These are phyloP conservation scores for Mortierella sp. DNA, from an alignment of 371 early-diverging fungal species.

Conservation along the genomic window DNA sequence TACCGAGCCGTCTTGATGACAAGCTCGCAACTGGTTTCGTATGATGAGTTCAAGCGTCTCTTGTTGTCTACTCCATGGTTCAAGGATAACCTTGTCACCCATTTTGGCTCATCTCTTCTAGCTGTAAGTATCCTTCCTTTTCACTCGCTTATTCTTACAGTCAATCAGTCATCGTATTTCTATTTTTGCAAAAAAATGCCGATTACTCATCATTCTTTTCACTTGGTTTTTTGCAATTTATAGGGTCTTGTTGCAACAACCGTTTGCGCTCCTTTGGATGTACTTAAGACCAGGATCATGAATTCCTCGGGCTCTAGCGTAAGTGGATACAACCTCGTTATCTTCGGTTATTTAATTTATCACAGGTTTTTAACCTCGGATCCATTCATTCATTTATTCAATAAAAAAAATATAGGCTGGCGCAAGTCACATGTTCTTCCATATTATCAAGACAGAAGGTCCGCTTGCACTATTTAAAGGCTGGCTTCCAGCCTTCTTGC, in stretches of 20 bases:
- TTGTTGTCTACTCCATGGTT: slow-evolving; percentile 70
- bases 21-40: slow-evolving; percentile 79
- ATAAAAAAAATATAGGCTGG: slow-evolving; percentile 21
- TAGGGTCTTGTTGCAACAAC: slow-evolving; percentile 92
- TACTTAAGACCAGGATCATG: slow-evolving; percentile 93
- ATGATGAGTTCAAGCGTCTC: slow-evolving; percentile 78
- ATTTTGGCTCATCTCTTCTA: slow-evolving; percentile 81
- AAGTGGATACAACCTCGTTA: slow-evolving; percentile 11
- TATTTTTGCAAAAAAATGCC: neutral
- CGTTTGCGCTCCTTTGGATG: slow-evolving; percentile 88
- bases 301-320: slow-evolving; percentile 62
- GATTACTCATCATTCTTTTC: neutral
- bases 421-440: slow-evolving; percentile 50
- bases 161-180: too few species aligned
- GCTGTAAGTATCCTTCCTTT: slow-evolving; percentile 67
- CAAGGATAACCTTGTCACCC: slow-evolving; percentile 74
- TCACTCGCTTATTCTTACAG: neutral
- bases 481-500: slow-evolving; percentile 86
- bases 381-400: neutral
- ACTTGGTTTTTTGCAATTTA: neutral
- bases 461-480: slow-evolving; percentile 87
- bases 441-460: slow-evolving; percentile 73
- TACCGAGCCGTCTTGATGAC: slow-evolving; percentile 86
- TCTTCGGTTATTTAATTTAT: slow-evolving; percentile 8
- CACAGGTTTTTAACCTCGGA: neutral